These are phyloP conservation scores for Leptodermis oblonga DNA, from an alignment of 257 asterid genomes.

Conservation along the genomic window DNA sequence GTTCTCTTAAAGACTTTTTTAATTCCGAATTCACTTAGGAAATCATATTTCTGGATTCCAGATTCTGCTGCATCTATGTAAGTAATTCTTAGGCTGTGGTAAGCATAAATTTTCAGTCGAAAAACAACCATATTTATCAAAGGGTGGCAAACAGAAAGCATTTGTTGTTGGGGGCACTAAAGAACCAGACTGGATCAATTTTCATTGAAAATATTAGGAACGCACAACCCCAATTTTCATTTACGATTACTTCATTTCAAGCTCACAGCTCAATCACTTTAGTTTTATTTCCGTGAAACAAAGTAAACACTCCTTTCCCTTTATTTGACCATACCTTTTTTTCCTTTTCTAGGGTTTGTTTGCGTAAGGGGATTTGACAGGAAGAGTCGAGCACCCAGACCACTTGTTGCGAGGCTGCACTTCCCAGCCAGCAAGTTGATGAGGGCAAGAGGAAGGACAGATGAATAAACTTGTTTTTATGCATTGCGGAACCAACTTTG, in stretches of 20 bases:
- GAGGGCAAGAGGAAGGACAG: constrained; percentile 49
- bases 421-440: constrained; percentile 75
- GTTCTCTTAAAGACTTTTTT: too few relatives aligned
- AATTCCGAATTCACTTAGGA: neutral
- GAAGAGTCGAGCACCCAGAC: constrained; percentile 77
- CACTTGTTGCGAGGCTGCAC: constrained; percentile 83
- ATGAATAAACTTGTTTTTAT: constrained; percentile 20
- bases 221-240: neutral
- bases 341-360: constrained; percentile 65
- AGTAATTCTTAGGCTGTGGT: neutral
- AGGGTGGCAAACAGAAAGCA: neutral
- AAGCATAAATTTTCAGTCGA: too few relatives aligned
- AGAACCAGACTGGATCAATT: neutral
- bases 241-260: neutral
- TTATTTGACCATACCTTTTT: constrained; percentile 6
- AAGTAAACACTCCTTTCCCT: constrained; percentile 10
- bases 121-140: neutral
- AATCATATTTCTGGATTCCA: neutral
- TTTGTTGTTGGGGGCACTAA: neutral
- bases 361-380: constrained; percentile 95
- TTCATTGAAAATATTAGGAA: neutral
- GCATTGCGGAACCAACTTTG: neutral
- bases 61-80: constrained; percentile 1
- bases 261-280: neutral
- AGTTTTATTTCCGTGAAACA: neutral